Evolutionary conservation across 768 basidiomycete genomes (phyloP).

Genomic region (Antrodiella citrinella): DNA sequence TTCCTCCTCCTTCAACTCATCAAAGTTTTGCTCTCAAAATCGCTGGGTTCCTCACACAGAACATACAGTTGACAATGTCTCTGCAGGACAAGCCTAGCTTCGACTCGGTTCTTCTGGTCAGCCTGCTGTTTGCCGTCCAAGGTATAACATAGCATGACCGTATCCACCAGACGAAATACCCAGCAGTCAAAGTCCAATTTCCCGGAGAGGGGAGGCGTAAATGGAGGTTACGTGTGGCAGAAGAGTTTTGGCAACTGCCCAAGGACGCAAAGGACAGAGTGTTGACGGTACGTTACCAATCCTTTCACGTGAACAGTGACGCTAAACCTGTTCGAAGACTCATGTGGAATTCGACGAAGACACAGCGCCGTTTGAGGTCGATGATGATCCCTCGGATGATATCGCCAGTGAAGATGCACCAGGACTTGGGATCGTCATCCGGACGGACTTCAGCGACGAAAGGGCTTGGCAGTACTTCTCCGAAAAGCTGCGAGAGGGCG

Average conservation of each 20-base stretch:
- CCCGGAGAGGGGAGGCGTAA: constrained; percentile 49
- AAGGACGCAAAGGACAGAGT: constrained; percentile 18
- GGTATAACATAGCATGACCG: background rate
- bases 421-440: constrained; percentile 56
- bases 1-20: too few relatives aligned
- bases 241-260: constrained; percentile 38
- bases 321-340: background rate
- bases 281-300: constrained; percentile 9
- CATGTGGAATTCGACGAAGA: constrained; percentile 4
- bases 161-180: constrained; percentile 28
- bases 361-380: constrained; percentile 23
- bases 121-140: constrained; percentile 1
- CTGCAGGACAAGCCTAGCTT: constrained; percentile 2
- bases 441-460: constrained; percentile 67
- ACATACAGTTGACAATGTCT: too few relatives aligned
- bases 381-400: constrained; percentile 49
- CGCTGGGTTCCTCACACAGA: too few relatives aligned
- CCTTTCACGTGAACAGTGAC: background rate
- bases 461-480: constrained; percentile 54
- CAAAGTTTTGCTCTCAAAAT: too few relatives aligned
- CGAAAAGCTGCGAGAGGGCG: constrained; percentile 40
- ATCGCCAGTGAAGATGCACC: constrained; percentile 31
- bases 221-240: constrained; percentile 44
- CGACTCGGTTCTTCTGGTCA: constrained; percentile 14
- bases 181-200: constrained; percentile 32